A percentile compares a stretch with the other conserved stretches of the same genome.
These are phyloP conservation scores for Microdochium trichocladiopsis DNA, from an alignment of 2,329 filamentous ascomycete species.

Conservation along the genomic window DNA sequence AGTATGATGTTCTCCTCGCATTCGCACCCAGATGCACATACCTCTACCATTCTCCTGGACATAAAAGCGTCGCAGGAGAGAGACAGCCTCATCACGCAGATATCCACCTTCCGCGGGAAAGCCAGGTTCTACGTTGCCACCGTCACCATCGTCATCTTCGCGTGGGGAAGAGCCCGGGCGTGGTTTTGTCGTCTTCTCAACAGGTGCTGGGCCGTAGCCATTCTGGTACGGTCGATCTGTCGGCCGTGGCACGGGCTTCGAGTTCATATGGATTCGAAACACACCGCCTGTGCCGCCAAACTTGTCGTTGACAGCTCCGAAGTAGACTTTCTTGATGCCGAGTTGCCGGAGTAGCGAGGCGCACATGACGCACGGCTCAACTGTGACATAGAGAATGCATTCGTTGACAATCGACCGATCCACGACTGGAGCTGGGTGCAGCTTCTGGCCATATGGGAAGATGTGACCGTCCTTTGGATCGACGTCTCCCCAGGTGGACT, in stretches of 20 bases:
- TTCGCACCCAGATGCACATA: conserved; percentile 24
- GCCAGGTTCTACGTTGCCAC: conserved; percentile 66
- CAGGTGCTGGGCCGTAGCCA: conserved; percentile 19
- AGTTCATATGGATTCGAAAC: conserved; percentile 71
- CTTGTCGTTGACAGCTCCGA: conserved; percentile 91
- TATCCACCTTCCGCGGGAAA: conserved; percentile 83
- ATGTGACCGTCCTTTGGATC: conserved; percentile 48
- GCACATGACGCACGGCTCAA: conserved; percentile 99
- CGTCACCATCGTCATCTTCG: conserved; percentile 37
- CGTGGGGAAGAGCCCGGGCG: conserved; percentile 28
- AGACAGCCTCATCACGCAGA: conserved; percentile 87
- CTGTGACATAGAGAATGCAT: conserved; percentile 84
- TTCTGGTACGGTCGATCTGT: conserved; percentile 18
- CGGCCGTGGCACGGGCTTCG: conserved; percentile 27
- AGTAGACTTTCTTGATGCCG: conserved; percentile 83
- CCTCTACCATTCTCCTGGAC: conserved; percentile 96
- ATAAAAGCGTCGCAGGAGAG: conserved; percentile 87
- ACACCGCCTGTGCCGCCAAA: conserved; percentile 96
- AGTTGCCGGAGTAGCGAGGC: conserved; percentile 87
- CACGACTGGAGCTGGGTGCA: conserved; percentile 48
- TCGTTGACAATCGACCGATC: conserved; percentile 62
- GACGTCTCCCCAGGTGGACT: conserved; percentile 41
- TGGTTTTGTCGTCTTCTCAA: conserved; percentile 23
- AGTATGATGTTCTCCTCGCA: conserved; percentile 7
- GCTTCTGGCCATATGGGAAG: conserved; percentile 56